A percentile compares a stretch with the other conserved stretches of the same genome.
phyloP scores from a whole-genome alignment of 176 grass and related monocot genomes.

The Cymbopogon citratus region DNA sequence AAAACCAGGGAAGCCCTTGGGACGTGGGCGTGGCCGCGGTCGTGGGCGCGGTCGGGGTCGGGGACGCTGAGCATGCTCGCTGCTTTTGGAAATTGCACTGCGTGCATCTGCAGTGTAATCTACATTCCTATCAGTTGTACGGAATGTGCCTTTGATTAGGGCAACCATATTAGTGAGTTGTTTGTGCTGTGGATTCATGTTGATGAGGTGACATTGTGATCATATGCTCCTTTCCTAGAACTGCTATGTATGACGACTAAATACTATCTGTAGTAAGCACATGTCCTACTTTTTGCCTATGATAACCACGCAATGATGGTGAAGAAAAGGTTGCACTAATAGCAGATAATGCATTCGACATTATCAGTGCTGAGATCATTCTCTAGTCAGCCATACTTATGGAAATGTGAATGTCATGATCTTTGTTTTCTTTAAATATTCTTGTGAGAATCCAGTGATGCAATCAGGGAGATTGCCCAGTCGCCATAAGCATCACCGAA shows the following conservation, averaged over 20 bases:
- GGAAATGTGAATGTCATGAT: background rate
- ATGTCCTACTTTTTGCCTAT: background rate
- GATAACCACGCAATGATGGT: too few species aligned
- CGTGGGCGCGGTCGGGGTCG: slow-evolving; percentile 63
- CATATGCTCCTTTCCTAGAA: background rate
- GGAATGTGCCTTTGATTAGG: background rate
- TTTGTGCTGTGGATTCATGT: slow-evolving; percentile 16
- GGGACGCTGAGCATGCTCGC: slow-evolving; percentile 31
- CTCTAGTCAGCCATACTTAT: background rate
- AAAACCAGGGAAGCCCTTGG: slow-evolving; percentile 61
- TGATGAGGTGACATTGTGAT: slow-evolving; percentile 17
- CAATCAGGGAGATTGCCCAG: background rate
- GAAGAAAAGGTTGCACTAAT: background rate
- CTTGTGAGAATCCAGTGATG: background rate
- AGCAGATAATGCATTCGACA: background rate
- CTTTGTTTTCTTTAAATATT: background rate
- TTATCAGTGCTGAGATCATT: background rate
- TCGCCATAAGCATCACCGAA: background rate
- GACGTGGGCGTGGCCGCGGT: slow-evolving; percentile 63
- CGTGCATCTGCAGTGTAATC: slow-evolving; percentile 32
- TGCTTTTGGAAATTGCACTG: slow-evolving; percentile 41
- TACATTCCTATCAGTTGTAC: slow-evolving; percentile 15
- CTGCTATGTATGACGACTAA: background rate
- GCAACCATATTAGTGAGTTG: background rate
- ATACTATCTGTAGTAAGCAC: background rate